Base-by-base conservation (phyloP, 1,284 basidiomycete species). In the Cryptococcus sp. region DNA sequence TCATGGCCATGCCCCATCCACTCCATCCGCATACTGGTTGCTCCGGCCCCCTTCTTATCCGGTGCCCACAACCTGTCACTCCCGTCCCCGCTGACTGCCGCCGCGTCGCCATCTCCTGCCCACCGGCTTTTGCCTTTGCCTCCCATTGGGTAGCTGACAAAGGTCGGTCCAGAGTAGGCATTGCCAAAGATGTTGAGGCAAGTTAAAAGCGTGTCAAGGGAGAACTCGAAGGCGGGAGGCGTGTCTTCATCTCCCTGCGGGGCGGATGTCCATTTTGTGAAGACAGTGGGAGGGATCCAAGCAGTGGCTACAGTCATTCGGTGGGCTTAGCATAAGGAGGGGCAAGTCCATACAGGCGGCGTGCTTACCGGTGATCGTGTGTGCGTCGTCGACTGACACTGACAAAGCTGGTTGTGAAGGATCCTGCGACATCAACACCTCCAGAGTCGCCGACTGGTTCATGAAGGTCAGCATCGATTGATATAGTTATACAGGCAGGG, bases 111-210 rank as follows among this genome's bases (percentile, higher is more conserved):
- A 24, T 83, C 83, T 1, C 79, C 82, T n/a, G 78, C 77, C 71
- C 71, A 76, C 9, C 68, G 57, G 54, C 70, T 52, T 40, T 62
- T 65, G 12, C 54, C 47, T 15, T 57, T 53, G 21, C 46, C 57
- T 15, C 54, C 53, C 2, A 43, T 40, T 15, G 39, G 37, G 15
- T 18, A 38, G 28, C 12, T 42, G 23, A 39, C 28, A 20, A 23
- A 42, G 39, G 9, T 51, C 68, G 70, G 45, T 16, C 79, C 79
- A 5, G 28, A 33, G 9, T 33, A 33, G 1, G 88, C 89, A 6
- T 90, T 89, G 12, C 93, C 92, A 68, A 94, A 96, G 55, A 96
- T 86, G 72, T 94, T 92, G 43, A 97, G 81, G 66, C 90, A 93
- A 66, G 94, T 91, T 55, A 95, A 82, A 53, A 95, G 78, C 0